Percentiles rank a stretch among this genome's conserved stretches.
phyloP scores from a whole-genome alignment of 108 stramenopile genomes.

The Cyclostephanos tholiformis region DNA sequence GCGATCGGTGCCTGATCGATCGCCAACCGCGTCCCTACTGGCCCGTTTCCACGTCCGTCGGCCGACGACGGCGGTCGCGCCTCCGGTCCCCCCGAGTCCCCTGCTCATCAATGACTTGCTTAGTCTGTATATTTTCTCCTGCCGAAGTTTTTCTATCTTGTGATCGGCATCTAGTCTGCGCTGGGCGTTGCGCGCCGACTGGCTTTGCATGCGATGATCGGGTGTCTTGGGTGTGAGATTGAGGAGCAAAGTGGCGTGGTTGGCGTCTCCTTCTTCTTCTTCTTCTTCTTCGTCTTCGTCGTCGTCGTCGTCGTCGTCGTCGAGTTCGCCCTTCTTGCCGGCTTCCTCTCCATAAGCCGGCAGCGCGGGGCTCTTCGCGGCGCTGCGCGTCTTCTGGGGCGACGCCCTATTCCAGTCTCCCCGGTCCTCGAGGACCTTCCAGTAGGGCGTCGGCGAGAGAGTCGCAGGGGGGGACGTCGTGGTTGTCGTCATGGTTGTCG shows the following conservation, averaged over 20 bases:
- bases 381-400: conserved; percentile 57
- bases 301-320: background rate
- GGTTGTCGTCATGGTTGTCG: background rate
- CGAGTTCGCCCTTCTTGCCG: too few species aligned
- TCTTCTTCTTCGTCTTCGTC: too few species aligned
- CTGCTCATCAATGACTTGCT: background rate
- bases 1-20: too few species aligned
- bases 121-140: too few species aligned
- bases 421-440: conserved; percentile 61
- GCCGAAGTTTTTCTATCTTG: background rate
- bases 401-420: conserved; percentile 44
- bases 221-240: background rate
- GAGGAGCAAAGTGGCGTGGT: background rate
- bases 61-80: background rate
- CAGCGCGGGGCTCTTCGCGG: conserved; percentile 12
- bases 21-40: background rate
- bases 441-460: conserved; percentile 69
- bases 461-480: too few species aligned
- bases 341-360: too few species aligned
- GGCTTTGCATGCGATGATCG: background rate
- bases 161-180: background rate
- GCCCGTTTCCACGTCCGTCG: background rate
- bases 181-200: conserved; percentile 2
- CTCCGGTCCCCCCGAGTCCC: background rate
- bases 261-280: too few species aligned